These are phyloP conservation scores for Botryotinia narcissicola DNA, from an alignment of 2,329 filamentous ascomycete species.

Conservation along the genomic window DNA sequence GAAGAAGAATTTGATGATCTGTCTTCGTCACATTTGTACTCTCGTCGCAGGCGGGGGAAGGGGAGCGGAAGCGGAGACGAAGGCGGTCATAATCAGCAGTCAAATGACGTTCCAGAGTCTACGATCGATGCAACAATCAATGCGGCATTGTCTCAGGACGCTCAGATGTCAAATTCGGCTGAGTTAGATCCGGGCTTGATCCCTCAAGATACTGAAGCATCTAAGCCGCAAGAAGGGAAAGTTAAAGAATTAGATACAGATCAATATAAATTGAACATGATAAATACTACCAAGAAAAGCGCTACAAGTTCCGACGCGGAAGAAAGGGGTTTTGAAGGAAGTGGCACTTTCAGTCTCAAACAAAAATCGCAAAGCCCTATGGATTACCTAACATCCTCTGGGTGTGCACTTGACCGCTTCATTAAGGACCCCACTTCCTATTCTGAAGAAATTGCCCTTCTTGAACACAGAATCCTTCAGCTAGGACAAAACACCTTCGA, in stretches of 20 bases:
- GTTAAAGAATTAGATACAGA: neutral
- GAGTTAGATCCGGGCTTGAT: accelerated
- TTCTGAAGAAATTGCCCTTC: neutral
- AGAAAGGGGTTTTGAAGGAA: accelerated
- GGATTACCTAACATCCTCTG: accelerated
- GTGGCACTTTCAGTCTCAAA: too few species aligned
- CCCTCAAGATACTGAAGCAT: neutral
- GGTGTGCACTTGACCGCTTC: neutral
- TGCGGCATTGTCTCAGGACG: neutral
- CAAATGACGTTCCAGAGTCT: accelerated
- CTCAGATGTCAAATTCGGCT: neutral
- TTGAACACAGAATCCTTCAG: neutral
- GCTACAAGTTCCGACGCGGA: accelerated
- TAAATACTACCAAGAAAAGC: accelerated
- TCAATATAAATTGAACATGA: neutral
- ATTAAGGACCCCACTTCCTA: neutral
- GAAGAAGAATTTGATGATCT: too few species aligned
- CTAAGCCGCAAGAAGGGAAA: neutral
- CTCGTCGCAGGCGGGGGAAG: too few species aligned
- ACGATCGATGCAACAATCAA: neutral
- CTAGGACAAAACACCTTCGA: neutral
- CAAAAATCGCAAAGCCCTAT: too few species aligned
- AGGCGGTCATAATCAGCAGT: accelerated
- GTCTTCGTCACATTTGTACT: too few species aligned
- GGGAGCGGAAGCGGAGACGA: neutral